Conservation (phyloP, 257 asterid genomes). For the Nemophila menziesii region DNA sequence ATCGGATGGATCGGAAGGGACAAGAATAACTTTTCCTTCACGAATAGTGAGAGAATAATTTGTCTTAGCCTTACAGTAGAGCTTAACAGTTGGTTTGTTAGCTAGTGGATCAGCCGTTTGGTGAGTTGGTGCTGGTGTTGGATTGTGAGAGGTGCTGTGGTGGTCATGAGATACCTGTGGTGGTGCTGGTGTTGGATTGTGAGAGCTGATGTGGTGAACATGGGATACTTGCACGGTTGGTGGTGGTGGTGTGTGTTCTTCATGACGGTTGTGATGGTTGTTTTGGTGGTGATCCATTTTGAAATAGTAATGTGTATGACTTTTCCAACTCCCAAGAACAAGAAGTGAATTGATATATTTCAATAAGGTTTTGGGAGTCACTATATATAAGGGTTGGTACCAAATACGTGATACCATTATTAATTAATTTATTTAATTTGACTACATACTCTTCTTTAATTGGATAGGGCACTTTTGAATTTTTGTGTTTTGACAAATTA, state of each 20-base stretch:
- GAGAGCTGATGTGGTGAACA: slow-evolving; percentile 19
- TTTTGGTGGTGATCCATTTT: no score
- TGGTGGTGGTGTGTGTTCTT: slow-evolving; percentile 13
- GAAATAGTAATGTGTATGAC: no score
- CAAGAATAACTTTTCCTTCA: slow-evolving; percentile 61
- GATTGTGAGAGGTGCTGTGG: slow-evolving; percentile 4
- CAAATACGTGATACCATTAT: no score
- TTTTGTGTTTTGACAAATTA: no score
- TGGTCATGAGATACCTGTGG: slow-evolving; percentile 9
- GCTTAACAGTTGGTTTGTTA: slow-evolving; percentile 48
- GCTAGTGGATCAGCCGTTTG: slow-evolving; percentile 14
- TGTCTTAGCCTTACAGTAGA: slow-evolving; percentile 52
- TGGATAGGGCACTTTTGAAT: no score
- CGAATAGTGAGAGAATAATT: slow-evolving; percentile 57
- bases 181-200: slow-evolving; percentile 13
- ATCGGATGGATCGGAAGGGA: slow-evolving; percentile 52
- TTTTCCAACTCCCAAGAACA: no score
- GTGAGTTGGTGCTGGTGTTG: background rate
- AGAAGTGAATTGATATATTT: no score
- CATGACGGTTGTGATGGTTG: slow-evolving; percentile 1
- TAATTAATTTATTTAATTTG: no score
- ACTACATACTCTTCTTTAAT: no score
- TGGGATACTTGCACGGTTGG: slow-evolving; percentile 9
- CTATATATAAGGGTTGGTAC: no score
- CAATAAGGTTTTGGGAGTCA: no score